A percentile compares a stretch with the other conserved stretches of the same genome.
These are phyloP conservation scores for Yarrowia hollandica DNA, from an alignment of 805 yeast genomes.

Conservation along the genomic window DNA sequence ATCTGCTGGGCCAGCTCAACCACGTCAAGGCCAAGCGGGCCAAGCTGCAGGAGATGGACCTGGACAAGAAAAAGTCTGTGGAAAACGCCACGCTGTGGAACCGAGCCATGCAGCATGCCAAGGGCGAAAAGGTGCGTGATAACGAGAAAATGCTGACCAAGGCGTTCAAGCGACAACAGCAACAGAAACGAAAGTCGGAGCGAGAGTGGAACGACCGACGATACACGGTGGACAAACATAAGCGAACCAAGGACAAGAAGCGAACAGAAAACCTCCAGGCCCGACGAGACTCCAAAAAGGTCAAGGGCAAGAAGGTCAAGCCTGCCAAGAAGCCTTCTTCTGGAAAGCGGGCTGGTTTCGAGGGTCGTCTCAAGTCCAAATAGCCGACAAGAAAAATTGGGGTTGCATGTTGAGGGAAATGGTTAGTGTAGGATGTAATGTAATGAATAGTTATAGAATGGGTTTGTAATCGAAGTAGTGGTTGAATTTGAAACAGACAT, in stretches of 20 bases:
- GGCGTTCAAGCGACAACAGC: conserved; percentile 80
- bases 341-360: conserved; percentile 79
- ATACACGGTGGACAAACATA: conserved; percentile 71
- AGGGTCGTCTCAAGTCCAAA: conserved; percentile 50
- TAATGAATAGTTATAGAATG: too few relatives aligned
- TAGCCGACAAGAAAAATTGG: not conserved
- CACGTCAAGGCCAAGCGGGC: conserved; percentile 72
- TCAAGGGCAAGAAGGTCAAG: conserved; percentile 69
- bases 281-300: conserved; percentile 82
- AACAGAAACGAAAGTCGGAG: conserved; percentile 80
- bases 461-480: too few relatives aligned
- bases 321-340: conserved; percentile 53
- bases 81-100: conserved; percentile 83
- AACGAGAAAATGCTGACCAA: conserved; percentile 85
- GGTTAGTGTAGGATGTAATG: too few relatives aligned
- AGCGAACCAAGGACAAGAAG: conserved; percentile 74
- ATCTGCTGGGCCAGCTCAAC: conserved; percentile 76
- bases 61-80: conserved; percentile 55
- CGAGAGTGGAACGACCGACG: conserved; percentile 91
- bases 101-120: conserved; percentile 77
- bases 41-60: conserved; percentile 60
- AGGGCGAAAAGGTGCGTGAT: conserved; percentile 84
- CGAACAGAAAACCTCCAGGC: conserved; percentile 88
- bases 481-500: too few relatives aligned
- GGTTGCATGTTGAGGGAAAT: too few relatives aligned